Base-by-base conservation (phyloP, 805 yeast genomes). In the Debaryomyces tyrocola region DNA sequence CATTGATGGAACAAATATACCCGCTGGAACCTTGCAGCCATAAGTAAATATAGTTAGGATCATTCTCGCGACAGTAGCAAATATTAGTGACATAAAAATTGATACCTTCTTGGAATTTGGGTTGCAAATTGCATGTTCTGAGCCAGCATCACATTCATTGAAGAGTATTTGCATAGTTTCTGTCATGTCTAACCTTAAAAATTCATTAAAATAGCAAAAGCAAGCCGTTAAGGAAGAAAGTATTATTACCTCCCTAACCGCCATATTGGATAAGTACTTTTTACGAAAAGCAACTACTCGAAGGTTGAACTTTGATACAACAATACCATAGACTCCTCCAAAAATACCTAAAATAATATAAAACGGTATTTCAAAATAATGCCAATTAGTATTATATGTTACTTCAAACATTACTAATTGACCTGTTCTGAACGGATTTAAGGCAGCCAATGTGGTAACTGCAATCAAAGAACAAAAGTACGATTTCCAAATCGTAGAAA, bases 1-100 rank as follows among this genome's bases (percentile, higher is more conserved):
- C 96, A 94, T 89, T 1, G 96, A 87, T 2, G 99, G 99, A 44
- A 94, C 96, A 67, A 94, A 86, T 5, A 92, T 89, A 12, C 99
- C 99, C n/a, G 97, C 96, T 0, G 99, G 99, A 0, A 92, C 91
- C 65, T 86, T 90, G 51, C 90, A 84, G 2, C 97, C 97, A 63
- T 95, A 94, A 0, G 98, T 86, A 12, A 94, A 74, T 21, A 90
- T 79, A 21, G 94, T 88, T 41, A 94, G 74, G 0, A 76, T 52
- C 70, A 84, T 80, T 46, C 99, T 74, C 4, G 89, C 67, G 0
- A 82, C 52, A 0, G 96, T 86, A 0, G 97, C 97, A 43, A 80
- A 70, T 0, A 78, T 44, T 17, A 94, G 73, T 0, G 91, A 77
- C 1, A 75, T 52, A 3, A 87, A 56, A 3, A 81, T 65, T 8